These are phyloP conservation scores for Xylariaceae sp. DNA, from an alignment of 2,329 filamentous ascomycete genomes.

Conservation along the genomic window DNA sequence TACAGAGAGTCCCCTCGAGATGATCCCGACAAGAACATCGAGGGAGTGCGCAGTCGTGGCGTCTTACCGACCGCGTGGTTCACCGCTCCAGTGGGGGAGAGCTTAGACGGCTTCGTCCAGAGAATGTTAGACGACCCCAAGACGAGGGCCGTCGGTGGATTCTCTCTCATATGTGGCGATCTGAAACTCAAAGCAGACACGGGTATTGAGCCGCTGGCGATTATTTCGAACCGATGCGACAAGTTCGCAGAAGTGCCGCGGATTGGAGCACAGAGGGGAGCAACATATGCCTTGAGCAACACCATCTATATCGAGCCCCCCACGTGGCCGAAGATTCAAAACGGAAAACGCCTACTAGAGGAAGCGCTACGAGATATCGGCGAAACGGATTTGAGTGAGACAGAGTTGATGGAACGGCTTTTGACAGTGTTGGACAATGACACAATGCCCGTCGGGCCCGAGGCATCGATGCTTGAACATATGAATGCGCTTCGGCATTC, in stretches of 20 bases:
- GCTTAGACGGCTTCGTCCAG: slow-evolving; percentile 47
- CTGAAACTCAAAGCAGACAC: slow-evolving; percentile 36
- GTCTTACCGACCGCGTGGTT: slow-evolving; percentile 63
- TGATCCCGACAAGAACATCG: slow-evolving; percentile 49
- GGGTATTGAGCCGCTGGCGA: slow-evolving; percentile 48
- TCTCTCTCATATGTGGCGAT: slow-evolving; percentile 63
- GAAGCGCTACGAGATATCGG: slow-evolving; percentile 40
- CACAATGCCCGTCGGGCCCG: slow-evolving; percentile 46
- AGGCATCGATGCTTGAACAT: slow-evolving; percentile 49
- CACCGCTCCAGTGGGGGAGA: slow-evolving; percentile 44
- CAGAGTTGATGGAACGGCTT: slow-evolving; percentile 47
- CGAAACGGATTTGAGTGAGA: slow-evolving; percentile 37
- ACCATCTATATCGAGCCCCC: slow-evolving; percentile 50
- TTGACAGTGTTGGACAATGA: slow-evolving; percentile 55
- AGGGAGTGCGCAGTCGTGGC: slow-evolving; percentile 55
- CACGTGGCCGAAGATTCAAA: slow-evolving; percentile 59
- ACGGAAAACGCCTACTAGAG: slow-evolving; percentile 45
- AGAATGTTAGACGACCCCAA: slow-evolving; percentile 49
- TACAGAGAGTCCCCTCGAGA: slow-evolving; percentile 54
- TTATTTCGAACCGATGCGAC: slow-evolving; percentile 59
- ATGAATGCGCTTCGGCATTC: slow-evolving; percentile 52
- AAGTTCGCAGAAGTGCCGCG: slow-evolving; percentile 53
- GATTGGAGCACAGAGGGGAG: slow-evolving; percentile 48
- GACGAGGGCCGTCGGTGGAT: slow-evolving; percentile 61
- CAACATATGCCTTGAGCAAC: slow-evolving; percentile 60